A percentile compares a stretch with the other conserved stretches of the same genome.
Evolutionary conservation across 2,329 filamentous ascomycete genomes (phyloP).

Genomic region (Stemphylium vesicarium): DNA sequence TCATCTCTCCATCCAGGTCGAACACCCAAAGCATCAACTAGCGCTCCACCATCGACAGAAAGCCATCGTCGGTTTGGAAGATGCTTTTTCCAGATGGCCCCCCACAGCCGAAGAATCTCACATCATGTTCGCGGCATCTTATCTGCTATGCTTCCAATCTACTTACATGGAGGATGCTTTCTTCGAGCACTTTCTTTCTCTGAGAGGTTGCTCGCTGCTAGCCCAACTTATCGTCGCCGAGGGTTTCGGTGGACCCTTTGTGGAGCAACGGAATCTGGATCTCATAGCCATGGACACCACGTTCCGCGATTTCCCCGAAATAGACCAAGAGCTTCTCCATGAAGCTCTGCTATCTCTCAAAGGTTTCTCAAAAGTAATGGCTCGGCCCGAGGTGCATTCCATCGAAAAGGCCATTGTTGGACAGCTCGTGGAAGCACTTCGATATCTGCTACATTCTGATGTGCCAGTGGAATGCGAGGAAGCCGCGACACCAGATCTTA

Average conservation of each 20-base stretch:
- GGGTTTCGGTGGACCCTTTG: conserved; percentile 21
- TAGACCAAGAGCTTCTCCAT: conserved; percentile 17
- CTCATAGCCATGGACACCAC: conserved; percentile 8
- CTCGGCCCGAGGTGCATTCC: background rate
- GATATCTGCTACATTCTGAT: conserved; percentile 14
- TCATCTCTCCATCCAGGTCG: conserved; percentile 26
- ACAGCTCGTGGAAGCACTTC: conserved; percentile 18
- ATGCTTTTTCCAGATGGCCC: conserved; percentile 31
- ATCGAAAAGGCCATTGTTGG: conserved; percentile 25
- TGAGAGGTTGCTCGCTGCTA: conserved; percentile 28
- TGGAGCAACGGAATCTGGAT: conserved; percentile 12
- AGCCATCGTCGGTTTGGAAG: conserved; percentile 29
- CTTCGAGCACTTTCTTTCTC: conserved; percentile 26
- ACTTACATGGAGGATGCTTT: conserved; percentile 27
- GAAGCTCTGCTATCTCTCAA: conserved; percentile 21
- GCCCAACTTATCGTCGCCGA: conserved; percentile 24
- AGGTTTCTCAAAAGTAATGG: conserved; percentile 8
- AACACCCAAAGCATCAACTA: conserved; percentile 8
- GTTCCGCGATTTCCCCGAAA: conserved; percentile 14
- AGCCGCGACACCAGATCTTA: background rate
- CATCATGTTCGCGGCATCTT: conserved; percentile 33
- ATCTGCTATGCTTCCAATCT: conserved; percentile 27
- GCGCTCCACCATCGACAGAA: conserved; percentile 29
- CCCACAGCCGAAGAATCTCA: conserved; percentile 29
- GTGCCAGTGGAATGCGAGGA: background rate